Evolutionary conservation across 345 rosid species (phyloP).

Genomic region (Eucalyptus viminalis): DNA sequence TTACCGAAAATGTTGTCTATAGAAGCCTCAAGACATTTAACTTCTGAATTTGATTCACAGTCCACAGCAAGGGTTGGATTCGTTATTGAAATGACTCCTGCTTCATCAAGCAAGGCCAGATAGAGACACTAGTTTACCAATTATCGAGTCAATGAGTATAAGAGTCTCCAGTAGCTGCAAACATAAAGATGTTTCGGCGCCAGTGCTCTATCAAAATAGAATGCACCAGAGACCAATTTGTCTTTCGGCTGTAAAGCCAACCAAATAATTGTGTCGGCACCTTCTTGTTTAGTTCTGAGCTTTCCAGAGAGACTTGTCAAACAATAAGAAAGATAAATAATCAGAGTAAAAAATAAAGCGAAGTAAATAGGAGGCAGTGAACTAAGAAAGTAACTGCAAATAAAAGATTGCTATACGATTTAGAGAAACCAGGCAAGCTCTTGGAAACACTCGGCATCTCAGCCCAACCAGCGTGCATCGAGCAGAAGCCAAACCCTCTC

Average conservation of each 20-base stretch:
- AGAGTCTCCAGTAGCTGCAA: slow-evolving; percentile 53
- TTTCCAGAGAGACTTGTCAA: slow-evolving; percentile 57
- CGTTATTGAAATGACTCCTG: neutral
- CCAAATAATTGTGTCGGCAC: slow-evolving; percentile 78
- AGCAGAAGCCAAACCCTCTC: slow-evolving; percentile 66
- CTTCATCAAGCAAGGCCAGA: slow-evolving; percentile 5
- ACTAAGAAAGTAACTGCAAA: neutral
- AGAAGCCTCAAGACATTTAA: neutral
- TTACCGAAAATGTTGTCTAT: neutral
- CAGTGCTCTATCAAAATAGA: slow-evolving; percentile 84
- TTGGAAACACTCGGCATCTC: slow-evolving; percentile 72
- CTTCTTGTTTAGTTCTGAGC: slow-evolving; percentile 67
- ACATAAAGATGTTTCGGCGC: slow-evolving; percentile 52
- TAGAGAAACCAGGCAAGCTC: slow-evolving; percentile 48
- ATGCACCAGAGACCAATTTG: slow-evolving; percentile 53
- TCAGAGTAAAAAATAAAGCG: neutral
- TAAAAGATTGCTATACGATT: slow-evolving; percentile 13
- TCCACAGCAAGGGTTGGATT: neutral
- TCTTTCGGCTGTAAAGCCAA: slow-evolving; percentile 77
- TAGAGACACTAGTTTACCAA: slow-evolving; percentile 27
- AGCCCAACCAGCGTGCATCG: slow-evolving; percentile 97
- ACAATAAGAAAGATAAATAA: neutral
- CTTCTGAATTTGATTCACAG: neutral
- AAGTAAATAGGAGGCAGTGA: neutral
- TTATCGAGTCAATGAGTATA: slow-evolving; percentile 38